Base-by-base conservation (phyloP, 2,329 filamentous ascomycete species). In the Fusarium azukiicola region DNA sequence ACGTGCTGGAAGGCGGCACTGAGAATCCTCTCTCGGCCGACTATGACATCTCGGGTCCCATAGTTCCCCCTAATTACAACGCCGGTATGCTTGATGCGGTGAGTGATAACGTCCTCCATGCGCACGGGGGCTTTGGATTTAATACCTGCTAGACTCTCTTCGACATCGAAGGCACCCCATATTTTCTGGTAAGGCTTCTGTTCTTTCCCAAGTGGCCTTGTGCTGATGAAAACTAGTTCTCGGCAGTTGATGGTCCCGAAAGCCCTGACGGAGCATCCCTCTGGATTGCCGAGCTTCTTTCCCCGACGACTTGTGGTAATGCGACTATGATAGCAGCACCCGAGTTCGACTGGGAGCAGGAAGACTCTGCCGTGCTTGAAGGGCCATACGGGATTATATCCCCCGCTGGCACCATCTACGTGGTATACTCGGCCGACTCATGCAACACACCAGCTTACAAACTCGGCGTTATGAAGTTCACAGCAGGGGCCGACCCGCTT, bases 221-320 rank as follows among this genome's bases (percentile, higher is more conserved):
- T 40, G 17, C 54, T 58, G 19, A 58, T n/a, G 32, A 14, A 40
- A 10, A n/a, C 36, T 21, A 58, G 54, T 58, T 58, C 40, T 67
- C 64, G 11, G 42, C 64, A 16, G 64, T 67, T 36, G 21, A 67
- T 38, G 64, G 64, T 8, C 64, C 64, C 21, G 44, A 36, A 36
- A 67, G 64, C 44, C 64, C 64, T 17, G 64, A 67, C 27, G 64
- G 64, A 50, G 64, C 64, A 67, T 67, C 64, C 13, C 64, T 67
- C 16, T 67, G 64, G 64, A 67, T 67, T 23, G 64, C 64, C 19
- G 27, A 47, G 23, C 64, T 67, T 21, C n/a, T 47, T 47, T 67
- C 64, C 5, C 44, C 64, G 19, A 67, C 64, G 10, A 49, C 42
- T 47, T 36, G 27, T 49, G 64, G 64, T 17, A 67, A 67, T 38